Conservation (phyloP, 495 filamentous ascomycete species). For the Penicillium arizonense region DNA sequence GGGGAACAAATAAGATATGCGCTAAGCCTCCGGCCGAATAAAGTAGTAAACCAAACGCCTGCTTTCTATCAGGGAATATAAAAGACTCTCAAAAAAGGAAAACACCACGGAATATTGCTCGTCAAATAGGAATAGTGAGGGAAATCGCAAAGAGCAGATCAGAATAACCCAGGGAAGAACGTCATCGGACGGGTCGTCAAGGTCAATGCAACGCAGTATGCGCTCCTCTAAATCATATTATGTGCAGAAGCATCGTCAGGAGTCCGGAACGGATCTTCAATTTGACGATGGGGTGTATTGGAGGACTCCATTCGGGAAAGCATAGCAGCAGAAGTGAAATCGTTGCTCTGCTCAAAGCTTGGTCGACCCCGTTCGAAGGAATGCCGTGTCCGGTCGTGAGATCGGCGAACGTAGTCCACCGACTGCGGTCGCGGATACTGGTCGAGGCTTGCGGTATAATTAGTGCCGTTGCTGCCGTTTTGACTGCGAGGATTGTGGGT, state of each 20-base stretch:
- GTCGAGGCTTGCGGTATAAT: constrained; percentile 70
- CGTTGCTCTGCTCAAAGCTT: constrained; percentile 81
- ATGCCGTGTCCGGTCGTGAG: constrained; percentile 70
- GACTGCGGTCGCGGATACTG: constrained; percentile 47
- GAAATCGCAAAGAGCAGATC: constrained; percentile 28
- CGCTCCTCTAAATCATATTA: constrained; percentile 26
- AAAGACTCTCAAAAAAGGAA: constrained; percentile 29
- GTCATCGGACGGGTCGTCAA: constrained; percentile 37
- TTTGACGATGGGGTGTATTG: constrained; percentile 36
- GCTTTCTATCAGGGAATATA: constrained; percentile 48
- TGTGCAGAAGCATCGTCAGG: constrained; percentile 37
- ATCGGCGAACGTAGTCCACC: constrained; percentile 69
- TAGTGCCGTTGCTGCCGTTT: constrained; percentile 91
- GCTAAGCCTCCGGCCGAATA: constrained; percentile 32
- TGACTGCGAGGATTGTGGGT: constrained; percentile 83
- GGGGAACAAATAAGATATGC: constrained; percentile 22
- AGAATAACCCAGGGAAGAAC: constrained; percentile 19
- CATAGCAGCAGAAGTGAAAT: constrained; percentile 86
- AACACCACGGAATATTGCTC: constrained; percentile 33
- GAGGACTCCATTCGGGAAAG: constrained; percentile 80
- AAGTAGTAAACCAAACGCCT: constrained; percentile 43
- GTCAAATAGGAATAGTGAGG: constrained; percentile 19
- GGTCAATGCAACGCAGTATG: constrained; percentile 24
- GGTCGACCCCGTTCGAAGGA: constrained; percentile 52
- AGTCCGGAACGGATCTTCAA: constrained; percentile 37